Conservation (phyloP, 495 filamentous ascomycete species). For the Darksidea phi region DNA sequence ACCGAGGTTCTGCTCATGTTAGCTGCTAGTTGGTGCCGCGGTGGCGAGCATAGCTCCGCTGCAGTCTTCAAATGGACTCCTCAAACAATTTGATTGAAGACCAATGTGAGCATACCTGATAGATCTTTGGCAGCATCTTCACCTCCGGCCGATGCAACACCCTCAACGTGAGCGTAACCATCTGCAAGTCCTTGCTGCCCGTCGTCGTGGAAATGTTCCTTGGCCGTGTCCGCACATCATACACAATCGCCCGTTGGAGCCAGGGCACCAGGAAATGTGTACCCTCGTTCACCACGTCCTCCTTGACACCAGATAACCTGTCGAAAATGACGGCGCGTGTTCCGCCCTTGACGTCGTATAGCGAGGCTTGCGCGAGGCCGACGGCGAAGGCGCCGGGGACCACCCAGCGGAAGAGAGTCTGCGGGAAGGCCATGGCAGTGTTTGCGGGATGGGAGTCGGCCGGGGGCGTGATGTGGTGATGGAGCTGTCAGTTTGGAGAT, state of each 20-base stretch:
- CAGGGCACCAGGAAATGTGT: slow-evolving; percentile 96
- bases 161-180: slow-evolving; percentile 97
- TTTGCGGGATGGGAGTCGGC: slow-evolving; percentile 2
- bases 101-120: slow-evolving; percentile 69
- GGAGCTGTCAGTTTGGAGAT: slow-evolving; percentile 19
- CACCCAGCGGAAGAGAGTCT: slow-evolving; percentile 65
- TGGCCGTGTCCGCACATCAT: slow-evolving; percentile 97
- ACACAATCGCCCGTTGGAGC: slow-evolving; percentile 92
- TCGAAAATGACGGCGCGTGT: slow-evolving; percentile 98
- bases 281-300: slow-evolving; percentile 88
- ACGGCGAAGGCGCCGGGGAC: slow-evolving; percentile 67
- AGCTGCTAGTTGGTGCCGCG: background rate
- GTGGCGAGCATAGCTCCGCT: background rate
- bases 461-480: slow-evolving; percentile 22
- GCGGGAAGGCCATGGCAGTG: slow-evolving; percentile 61
- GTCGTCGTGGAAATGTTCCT: slow-evolving; percentile 97
- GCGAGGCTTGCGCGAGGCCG: slow-evolving; percentile 64
- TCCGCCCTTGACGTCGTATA: slow-evolving; percentile 97
- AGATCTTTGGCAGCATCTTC: slow-evolving; percentile 88
- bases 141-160: slow-evolving; percentile 96
- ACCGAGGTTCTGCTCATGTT: slow-evolving; percentile 61
- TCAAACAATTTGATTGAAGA: background rate
- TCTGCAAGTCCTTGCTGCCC: slow-evolving; percentile 98
- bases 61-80: background rate
- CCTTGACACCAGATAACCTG: slow-evolving; percentile 85